phyloP scores from a whole-genome alignment of 2,329 filamentous ascomycete genomes.

The Endoconidiophora polonica region DNA sequence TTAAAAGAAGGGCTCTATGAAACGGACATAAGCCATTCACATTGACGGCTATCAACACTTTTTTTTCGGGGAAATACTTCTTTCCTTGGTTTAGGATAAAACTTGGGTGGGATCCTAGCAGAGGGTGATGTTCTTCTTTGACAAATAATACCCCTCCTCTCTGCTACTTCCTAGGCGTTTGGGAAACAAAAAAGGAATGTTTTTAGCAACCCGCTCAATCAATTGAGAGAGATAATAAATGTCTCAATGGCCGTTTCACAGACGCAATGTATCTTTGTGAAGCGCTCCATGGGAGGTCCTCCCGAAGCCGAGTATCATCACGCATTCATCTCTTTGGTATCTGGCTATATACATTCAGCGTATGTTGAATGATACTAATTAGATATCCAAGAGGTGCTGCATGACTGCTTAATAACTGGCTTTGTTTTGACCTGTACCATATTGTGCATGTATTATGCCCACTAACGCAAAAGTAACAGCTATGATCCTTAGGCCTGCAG shows the following conservation, averaged over 20 bases:
- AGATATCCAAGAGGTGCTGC: too few relatives aligned
- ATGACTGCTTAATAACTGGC: constrained; percentile 8
- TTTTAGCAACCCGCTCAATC: constrained; percentile 11
- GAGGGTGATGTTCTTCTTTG: constrained; percentile 7
- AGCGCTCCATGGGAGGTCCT: constrained; percentile 62
- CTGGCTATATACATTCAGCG: too few relatives aligned
- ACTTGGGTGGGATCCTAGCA: constrained; percentile 3
- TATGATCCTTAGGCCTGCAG: neutral
- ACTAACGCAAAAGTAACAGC: neutral
- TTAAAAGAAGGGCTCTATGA: constrained; percentile 7
- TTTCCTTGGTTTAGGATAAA: neutral
- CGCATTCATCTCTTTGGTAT: neutral
- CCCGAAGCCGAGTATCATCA: constrained; percentile 35
- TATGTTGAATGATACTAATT: too few relatives aligned
- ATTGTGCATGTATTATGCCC: constrained; percentile 7
- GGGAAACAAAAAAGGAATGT: constrained; percentile 10
- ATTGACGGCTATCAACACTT: constrained; percentile 7
- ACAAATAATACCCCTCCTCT: neutral
- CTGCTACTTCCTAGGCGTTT: constrained; percentile 16
- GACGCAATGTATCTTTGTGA: constrained; percentile 33
- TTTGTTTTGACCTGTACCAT: constrained; percentile 13
- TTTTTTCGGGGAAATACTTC: neutral
- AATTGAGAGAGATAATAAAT: constrained; percentile 26
- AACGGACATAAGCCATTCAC: constrained; percentile 5
- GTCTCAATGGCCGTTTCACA: constrained; percentile 62